A percentile compares a stretch with the other conserved stretches of the same genome.
Conservation (phyloP, 805 yeast species). For the Sugiyamaella americana region DNA sequence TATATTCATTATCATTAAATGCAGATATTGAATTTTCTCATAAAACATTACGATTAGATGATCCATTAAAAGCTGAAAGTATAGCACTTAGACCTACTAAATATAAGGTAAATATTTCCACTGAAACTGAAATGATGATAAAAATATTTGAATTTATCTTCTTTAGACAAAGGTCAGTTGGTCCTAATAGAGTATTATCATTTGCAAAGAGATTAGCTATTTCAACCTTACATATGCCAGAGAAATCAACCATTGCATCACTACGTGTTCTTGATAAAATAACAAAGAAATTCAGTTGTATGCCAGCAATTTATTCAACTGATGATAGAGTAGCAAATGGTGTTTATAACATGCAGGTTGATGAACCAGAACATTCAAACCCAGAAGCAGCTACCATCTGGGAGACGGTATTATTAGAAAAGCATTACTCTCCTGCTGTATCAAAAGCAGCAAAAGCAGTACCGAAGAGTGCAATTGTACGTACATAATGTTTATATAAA, state of each 20-base stretch:
- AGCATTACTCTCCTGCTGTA: conserved; percentile 81
- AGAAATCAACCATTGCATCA: conserved; percentile 73
- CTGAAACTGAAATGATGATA: conserved; percentile 78
- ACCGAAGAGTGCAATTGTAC: not conserved
- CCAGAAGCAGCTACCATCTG: conserved; percentile 85
- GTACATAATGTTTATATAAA: not conserved
- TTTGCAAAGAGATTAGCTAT: conserved; percentile 76
- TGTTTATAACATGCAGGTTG: conserved; percentile 55
- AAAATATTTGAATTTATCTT: conserved; percentile 76
- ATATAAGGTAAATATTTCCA: conserved; percentile 74
- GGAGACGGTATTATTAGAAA: conserved; percentile 74
- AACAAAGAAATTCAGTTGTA: conserved; percentile 60
- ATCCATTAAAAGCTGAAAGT: conserved; percentile 45
- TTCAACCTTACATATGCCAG: conserved; percentile 70
- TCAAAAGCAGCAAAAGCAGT: conserved; percentile 46
- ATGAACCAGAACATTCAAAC: conserved; percentile 68
- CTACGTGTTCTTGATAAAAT: conserved; percentile 74
- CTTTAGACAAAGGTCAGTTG: conserved; percentile 21
- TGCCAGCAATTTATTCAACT: conserved; percentile 73
- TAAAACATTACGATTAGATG: conserved; percentile 71
- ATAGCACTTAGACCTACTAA: conserved; percentile 25
- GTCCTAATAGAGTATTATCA: conserved; percentile 47
- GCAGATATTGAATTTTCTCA: conserved; percentile 82
- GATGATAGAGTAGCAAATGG: conserved; percentile 88
- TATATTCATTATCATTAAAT: conserved; percentile 66